These are phyloP conservation scores for Fusarium keratoplasticum DNA, from an alignment of 2,329 filamentous ascomycete genomes.

Conservation along the genomic window DNA sequence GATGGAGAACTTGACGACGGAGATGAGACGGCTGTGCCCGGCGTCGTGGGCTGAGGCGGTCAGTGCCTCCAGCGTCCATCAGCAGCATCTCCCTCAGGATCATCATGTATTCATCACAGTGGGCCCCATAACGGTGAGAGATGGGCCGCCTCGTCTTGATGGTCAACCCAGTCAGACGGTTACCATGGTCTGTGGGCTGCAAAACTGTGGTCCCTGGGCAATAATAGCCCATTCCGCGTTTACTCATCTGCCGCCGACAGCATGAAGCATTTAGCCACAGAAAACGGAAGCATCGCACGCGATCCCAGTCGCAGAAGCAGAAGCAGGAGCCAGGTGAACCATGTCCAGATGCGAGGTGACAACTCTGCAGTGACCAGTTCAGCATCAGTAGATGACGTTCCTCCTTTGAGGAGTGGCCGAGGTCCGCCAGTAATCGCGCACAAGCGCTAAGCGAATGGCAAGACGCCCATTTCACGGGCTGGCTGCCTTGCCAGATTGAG, in stretches of 20 bases:
- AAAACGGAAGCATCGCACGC: background rate
- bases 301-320: background rate
- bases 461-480: constrained; percentile 7
- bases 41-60: constrained; percentile 26
- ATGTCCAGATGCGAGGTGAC: constrained; percentile 1
- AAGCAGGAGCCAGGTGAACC: constrained; percentile 2
- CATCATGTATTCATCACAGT: constrained; percentile 27
- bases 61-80: constrained; percentile 15
- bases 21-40: constrained; percentile 24
- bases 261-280: background rate
- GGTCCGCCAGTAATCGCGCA: constrained; percentile 5
- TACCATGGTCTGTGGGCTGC: constrained; percentile 11
- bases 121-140: constrained; percentile 23
- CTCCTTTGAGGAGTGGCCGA: background rate
- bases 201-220: background rate
- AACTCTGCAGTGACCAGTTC: background rate
- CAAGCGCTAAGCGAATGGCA: constrained; percentile 21
- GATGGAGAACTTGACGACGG: constrained; percentile 12
- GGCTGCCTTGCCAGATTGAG: constrained; percentile 17
- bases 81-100: constrained; percentile 21
- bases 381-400: background rate
- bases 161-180: constrained; percentile 11
- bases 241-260: background rate
- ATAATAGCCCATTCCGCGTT: background rate
- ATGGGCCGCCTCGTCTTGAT: constrained; percentile 16